phyloP scores from a whole-genome alignment of 352 stramenopile genomes.

The Pseudoperonospora humuli region DNA sequence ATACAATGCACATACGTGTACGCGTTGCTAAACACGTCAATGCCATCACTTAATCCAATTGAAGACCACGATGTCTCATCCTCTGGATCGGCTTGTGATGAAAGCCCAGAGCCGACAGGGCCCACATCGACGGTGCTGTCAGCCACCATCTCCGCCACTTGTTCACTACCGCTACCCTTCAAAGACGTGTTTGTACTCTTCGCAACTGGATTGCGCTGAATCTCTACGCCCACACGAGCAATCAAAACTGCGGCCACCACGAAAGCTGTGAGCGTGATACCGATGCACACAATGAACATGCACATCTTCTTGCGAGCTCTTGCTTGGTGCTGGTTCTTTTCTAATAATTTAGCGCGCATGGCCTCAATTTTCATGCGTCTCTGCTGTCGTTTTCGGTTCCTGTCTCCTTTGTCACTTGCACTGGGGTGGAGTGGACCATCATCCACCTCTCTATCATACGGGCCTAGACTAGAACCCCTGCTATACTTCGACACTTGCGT shows the following conservation, averaged over 20 bases:
- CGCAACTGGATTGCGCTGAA: constrained; percentile 20
- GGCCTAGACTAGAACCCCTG: constrained; percentile 8
- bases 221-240: constrained; percentile 38
- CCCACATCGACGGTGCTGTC: constrained; percentile 19
- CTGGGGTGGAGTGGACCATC: constrained; percentile 10
- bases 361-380: constrained; percentile 49
- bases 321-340: constrained; percentile 48
- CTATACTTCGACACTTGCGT: constrained; percentile 4
- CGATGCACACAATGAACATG: constrained; percentile 50
- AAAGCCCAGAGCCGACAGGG: constrained; percentile 5
- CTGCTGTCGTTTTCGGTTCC: constrained; percentile 37
- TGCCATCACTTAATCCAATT: neutral
- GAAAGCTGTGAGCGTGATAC: constrained; percentile 50
- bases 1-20: constrained; percentile 69
- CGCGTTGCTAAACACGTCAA: constrained; percentile 21
- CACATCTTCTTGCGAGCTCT: constrained; percentile 51
- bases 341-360: constrained; percentile 40
- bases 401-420: constrained; percentile 35
- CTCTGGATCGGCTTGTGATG: constrained; percentile 1
- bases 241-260: constrained; percentile 53
- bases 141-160: neutral
- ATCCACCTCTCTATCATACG: constrained; percentile 12
- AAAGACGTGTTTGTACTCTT: constrained; percentile 9
- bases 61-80: constrained; percentile 5
- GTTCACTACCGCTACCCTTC: constrained; percentile 12